Percentiles rank a stretch among this genome's conserved stretches.
Evolutionary conservation across 169 alveolate genomes (phyloP).

Genomic region (Fabrea salina): DNA sequence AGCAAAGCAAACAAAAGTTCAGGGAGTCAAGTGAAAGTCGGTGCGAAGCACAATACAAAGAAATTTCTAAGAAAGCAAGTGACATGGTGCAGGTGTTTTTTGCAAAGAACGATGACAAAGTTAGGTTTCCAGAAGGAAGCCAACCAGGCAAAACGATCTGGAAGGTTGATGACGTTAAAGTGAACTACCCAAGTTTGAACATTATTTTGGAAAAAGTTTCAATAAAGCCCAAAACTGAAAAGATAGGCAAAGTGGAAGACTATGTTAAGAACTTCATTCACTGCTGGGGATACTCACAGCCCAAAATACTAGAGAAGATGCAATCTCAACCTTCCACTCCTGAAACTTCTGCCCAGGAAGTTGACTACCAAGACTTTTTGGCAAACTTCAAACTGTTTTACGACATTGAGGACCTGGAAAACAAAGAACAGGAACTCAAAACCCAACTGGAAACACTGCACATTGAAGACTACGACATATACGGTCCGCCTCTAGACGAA

Average conservation of each 20-base stretch:
- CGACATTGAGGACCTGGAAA: neutral
- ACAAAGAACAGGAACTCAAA: neutral
- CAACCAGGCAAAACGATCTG: neutral
- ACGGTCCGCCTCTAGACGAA: neutral
- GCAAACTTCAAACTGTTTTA: constrained; percentile 4
- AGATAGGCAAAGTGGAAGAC: neutral
- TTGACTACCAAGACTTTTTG: neutral
- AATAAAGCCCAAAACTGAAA: neutral
- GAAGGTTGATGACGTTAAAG: neutral
- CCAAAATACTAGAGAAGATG: neutral
- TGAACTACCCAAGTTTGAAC: neutral
- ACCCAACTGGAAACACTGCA: neutral
- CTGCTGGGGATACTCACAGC: neutral
- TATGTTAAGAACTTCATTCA: neutral
- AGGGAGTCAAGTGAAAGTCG: neutral
- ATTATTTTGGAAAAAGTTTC: neutral
- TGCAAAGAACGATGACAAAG: neutral
- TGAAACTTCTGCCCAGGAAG: neutral
- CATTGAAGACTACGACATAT: constrained; percentile 1
- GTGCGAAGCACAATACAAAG: neutral
- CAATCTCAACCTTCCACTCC: constrained; percentile 10
- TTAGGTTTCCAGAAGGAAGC: neutral
- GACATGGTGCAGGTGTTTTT: neutral
- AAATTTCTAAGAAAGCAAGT: neutral
- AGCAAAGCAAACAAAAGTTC: neutral